Base-by-base conservation (phyloP, 371 early-diverging fungal genomes). In the Sporodiniella umbellata region DNA sequence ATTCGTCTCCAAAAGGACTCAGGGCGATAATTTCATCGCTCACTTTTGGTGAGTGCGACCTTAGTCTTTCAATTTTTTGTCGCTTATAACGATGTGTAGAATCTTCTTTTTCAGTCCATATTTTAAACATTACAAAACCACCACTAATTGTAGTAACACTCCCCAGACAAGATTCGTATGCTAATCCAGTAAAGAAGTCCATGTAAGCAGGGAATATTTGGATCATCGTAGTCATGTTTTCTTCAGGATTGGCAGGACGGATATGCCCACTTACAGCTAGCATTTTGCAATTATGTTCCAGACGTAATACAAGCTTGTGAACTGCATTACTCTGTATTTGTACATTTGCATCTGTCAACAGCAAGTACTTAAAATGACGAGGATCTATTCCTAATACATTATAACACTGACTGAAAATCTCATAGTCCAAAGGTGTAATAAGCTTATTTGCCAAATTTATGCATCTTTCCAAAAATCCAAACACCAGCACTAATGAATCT, bases 241-340 rank as follows among this genome's bases (percentile, higher is more conserved):
- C 61, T 37, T 73, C 78, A 3, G 71, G 71, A 24, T 77, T 73
- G 3, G 72, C 72, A 8, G 78, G 74, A 22, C 78, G 62, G 2
- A 69, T 62, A 54, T 77, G 65, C 0, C 78, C 78, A 57, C 73
- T 77, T 10, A 77, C 55, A 33, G 78, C 78, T 4, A 73, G 42
- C 60, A 77, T 58, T 5, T 56, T 56, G 1, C 51, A 49, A 43
- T 77, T 68, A 12, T 56, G 58, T 49, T 77, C 72, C 10, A 73
- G 51, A 8, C 73, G 53, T 6, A 62, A 52, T 2, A 71, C 63
- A 12, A 73, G 48, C 21, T 44, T 55, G 15, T 59, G 58, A 8
- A 66, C 51, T 1, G 58, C 70, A 51, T 73, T 69, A 39, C 53
- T 54, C 28, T 71, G 68, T 2, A 72, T 62, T 50, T 66, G 71